Evolutionary conservation across 495 filamentous ascomycete species (phyloP).

Genomic region (Bryoglossum gracile): DNA sequence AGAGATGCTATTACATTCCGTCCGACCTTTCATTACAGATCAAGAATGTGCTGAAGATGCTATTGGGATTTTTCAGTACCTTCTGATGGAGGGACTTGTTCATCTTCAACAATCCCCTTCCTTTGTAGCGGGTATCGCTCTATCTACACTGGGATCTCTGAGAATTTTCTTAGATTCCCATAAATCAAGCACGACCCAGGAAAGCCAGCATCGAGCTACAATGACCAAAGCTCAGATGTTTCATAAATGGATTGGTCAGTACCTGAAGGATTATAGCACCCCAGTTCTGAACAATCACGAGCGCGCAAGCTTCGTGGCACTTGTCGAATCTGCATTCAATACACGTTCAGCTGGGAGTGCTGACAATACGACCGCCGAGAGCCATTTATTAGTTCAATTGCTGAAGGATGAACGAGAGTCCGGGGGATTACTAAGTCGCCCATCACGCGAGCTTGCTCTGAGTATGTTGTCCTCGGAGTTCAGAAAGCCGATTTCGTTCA

Average conservation of each 20-base stretch:
- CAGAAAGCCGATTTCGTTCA: slow-evolving; percentile 44
- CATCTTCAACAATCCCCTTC: slow-evolving; percentile 59
- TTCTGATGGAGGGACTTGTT: slow-evolving; percentile 58
- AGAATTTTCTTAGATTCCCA: slow-evolving; percentile 59
- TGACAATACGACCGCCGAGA: slow-evolving; percentile 55
- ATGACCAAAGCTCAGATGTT: slow-evolving; percentile 57
- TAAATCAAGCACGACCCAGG: slow-evolving; percentile 64
- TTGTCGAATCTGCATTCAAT: slow-evolving; percentile 55
- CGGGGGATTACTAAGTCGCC: slow-evolving; percentile 56
- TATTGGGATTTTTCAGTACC: slow-evolving; percentile 78
- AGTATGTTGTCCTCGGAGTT: slow-evolving; percentile 70
- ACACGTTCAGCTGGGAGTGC: slow-evolving; percentile 53
- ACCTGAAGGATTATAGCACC: slow-evolving; percentile 39
- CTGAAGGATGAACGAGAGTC: slow-evolving; percentile 60
- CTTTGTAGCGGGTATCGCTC: slow-evolving; percentile 70
- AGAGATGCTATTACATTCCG: slow-evolving; percentile 82
- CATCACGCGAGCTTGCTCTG: slow-evolving; percentile 62
- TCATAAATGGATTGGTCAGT: slow-evolving; percentile 61
- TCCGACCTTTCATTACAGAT: slow-evolving; percentile 73
- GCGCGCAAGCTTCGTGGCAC: slow-evolving; percentile 50
- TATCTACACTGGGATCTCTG: slow-evolving; percentile 69
- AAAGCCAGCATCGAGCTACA: slow-evolving; percentile 64
- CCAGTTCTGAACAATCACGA: slow-evolving; percentile 35
- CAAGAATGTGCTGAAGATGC: slow-evolving; percentile 87
- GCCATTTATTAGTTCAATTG: slow-evolving; percentile 64